Base-by-base conservation (phyloP, 371 early-diverging fungal genomes). In the Apophysomyces ossiformis region DNA sequence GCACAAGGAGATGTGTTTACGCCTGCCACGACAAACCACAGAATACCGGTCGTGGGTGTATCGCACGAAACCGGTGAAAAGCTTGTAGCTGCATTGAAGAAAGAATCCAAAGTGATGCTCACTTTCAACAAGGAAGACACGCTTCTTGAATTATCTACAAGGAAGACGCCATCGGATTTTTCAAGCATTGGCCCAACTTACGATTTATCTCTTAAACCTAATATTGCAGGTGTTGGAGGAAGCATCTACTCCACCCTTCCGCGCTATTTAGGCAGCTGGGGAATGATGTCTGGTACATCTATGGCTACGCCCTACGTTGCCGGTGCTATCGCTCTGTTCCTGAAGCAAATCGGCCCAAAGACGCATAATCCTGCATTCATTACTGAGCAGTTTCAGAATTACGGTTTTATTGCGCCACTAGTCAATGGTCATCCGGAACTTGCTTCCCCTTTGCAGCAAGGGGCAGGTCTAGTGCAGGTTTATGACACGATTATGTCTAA, bases 401-500 rank as follows among this genome's bases (percentile, higher is more conserved):
- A 77, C 37, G 88, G 85, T n/a, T 56, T 45, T 45, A n/a, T 59
- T 8, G 68, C 69, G 18, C 67, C 74, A 54, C 21, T 60, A 46
- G 45, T 57, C 15, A 70, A 79, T 63, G 57, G 57, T 54, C 38
- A 58, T 2, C 21, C 45, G 7, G 39, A 63, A 13, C 70, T 70
- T 57, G 63, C 79, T 13, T 69, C 73, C 62, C 74, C 79, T 63
- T 63, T 74, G 26, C 69, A 75, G 21, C 89, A 91, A 72, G 94
- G 94, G 43, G 84, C 91, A 57, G 94, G 94, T 44, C 76, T 94
- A 26, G 77, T 94, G 58, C 84, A 93, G 72, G 75, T 88, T 57
- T 77, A 81, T 66, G 75, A 84, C 65, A 81, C 94, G 39, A 74
- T 92, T 64, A 70, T 59, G 44, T 68, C 86, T 58, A 74, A 81